These are phyloP conservation scores for Mortierella polycephala DNA, from an alignment of 371 early-diverging fungal species.

Conservation along the genomic window DNA sequence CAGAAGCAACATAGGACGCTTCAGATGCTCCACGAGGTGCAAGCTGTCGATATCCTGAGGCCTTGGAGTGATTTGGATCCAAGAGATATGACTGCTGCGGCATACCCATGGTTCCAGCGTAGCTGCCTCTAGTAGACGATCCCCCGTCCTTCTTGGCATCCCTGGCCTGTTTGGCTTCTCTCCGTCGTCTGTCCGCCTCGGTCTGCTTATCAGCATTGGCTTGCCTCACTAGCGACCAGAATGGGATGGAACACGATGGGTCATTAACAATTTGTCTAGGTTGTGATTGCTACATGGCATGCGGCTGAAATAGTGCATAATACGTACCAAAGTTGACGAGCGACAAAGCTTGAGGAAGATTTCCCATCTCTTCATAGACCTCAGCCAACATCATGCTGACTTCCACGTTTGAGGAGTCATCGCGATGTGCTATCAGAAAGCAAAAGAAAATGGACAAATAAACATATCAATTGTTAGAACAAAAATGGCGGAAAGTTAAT, in stretches of 20 bases:
- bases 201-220: constrained; percentile 40
- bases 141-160: constrained; percentile 8
- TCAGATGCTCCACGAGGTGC: constrained; percentile 18
- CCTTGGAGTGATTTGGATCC: constrained; percentile 6
- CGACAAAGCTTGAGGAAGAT: constrained; percentile 75
- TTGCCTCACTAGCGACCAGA: constrained; percentile 19
- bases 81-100: constrained; percentile 9
- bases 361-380: constrained; percentile 87
- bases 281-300: neutral
- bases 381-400: constrained; percentile 82
- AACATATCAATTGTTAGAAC: neutral
- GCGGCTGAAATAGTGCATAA: too few relatives aligned
- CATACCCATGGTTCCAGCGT: neutral
- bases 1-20: constrained; percentile 1
- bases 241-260: neutral
- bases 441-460: neutral
- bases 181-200: constrained; percentile 28
- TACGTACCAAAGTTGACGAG: constrained; percentile 67
- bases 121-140: neutral
- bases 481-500: neutral
- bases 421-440: constrained; percentile 57
- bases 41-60: constrained; percentile 14
- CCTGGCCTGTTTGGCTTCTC: constrained; percentile 33
- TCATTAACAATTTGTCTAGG: neutral
- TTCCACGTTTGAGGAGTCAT: constrained; percentile 75